A percentile compares a stretch with the other conserved stretches of the same genome.
These are phyloP conservation scores for Fusarium longipes DNA, from an alignment of 2,329 filamentous ascomycete genomes.

Conservation along the genomic window DNA sequence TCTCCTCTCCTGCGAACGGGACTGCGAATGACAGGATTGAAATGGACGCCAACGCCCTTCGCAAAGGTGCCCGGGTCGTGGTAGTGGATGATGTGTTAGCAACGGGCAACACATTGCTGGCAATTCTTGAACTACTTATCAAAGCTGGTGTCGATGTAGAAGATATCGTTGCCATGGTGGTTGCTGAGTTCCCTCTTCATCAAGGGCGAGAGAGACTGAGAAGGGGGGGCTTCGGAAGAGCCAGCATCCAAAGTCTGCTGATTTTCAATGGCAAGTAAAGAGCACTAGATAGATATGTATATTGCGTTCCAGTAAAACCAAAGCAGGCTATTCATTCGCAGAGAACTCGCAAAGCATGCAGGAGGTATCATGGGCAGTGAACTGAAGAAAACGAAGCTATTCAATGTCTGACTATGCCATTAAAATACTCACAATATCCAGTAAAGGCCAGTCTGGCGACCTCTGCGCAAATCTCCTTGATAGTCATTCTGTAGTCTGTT, in stretches of 20 bases:
- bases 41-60: constrained; percentile 59
- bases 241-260: constrained; percentile 64
- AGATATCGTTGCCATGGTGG: constrained; percentile 61
- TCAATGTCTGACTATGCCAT: no score
- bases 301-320: no score
- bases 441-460: no score
- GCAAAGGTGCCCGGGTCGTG: constrained; percentile 57
- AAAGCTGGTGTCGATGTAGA: constrained; percentile 56
- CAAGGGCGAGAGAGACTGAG: constrained; percentile 61
- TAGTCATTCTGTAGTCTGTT: no score
- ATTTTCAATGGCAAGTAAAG: constrained; percentile 48
- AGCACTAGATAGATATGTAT: no score
- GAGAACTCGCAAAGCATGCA: no score
- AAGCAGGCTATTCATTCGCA: no score
- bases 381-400: no score
- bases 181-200: constrained; percentile 67
- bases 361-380: no score
- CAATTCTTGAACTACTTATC: constrained; percentile 60
- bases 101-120: constrained; percentile 65
- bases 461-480: no score
- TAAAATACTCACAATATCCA: no score
- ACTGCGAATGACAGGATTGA: constrained; percentile 57
- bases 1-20: constrained; percentile 57
- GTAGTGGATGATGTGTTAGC: constrained; percentile 69
- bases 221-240: constrained; percentile 60